Evolutionary conservation across 1,284 basidiomycete species (phyloP).

Genomic region (Pseudozyma pruni): DNA sequence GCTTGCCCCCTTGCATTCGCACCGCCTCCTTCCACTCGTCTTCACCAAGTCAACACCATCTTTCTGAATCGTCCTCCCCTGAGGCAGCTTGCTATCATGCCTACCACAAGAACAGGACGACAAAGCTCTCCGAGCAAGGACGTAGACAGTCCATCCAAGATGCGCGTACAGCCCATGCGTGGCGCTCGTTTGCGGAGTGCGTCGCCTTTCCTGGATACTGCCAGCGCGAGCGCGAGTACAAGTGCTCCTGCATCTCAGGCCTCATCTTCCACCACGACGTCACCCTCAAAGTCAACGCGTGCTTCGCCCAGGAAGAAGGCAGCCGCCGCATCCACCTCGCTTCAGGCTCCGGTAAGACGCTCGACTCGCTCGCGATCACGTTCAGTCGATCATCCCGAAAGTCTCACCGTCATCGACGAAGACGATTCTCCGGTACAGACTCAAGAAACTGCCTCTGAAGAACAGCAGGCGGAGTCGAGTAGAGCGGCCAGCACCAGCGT

Average conservation of each 20-base stretch:
- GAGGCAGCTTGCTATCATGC: constrained; percentile 18
- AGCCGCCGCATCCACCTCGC: constrained; percentile 18
- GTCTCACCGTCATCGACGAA: constrained; percentile 23
- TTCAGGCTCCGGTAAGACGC: constrained; percentile 19
- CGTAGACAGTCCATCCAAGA: constrained; percentile 32
- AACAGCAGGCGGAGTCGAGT: constrained; percentile 3
- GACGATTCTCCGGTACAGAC: neutral
- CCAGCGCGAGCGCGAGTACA: constrained; percentile 18
- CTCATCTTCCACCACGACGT: constrained; percentile 4
- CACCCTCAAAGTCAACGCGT: constrained; percentile 27
- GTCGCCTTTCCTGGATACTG: constrained; percentile 35
- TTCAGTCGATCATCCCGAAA: constrained; percentile 24
- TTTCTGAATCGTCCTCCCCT: neutral
- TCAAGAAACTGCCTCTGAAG: constrained; percentile 4
- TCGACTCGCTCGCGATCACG: constrained; percentile 45
- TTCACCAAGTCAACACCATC: neutral
- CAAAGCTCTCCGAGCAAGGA: constrained; percentile 45
- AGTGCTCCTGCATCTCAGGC: constrained; percentile 17
- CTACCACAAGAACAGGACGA: constrained; percentile 33
- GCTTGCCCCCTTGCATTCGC: no score
- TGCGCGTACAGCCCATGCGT: constrained; percentile 42
- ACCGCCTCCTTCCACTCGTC: neutral
- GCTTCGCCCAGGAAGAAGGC: constrained; percentile 34
- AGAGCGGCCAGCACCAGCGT: neutral
- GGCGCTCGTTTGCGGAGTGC: constrained; percentile 43